Percentiles rank a stretch among this genome's conserved stretches.
Evolutionary conservation across 768 basidiomycete species (phyloP).

Genomic region (Collybia nuda): DNA sequence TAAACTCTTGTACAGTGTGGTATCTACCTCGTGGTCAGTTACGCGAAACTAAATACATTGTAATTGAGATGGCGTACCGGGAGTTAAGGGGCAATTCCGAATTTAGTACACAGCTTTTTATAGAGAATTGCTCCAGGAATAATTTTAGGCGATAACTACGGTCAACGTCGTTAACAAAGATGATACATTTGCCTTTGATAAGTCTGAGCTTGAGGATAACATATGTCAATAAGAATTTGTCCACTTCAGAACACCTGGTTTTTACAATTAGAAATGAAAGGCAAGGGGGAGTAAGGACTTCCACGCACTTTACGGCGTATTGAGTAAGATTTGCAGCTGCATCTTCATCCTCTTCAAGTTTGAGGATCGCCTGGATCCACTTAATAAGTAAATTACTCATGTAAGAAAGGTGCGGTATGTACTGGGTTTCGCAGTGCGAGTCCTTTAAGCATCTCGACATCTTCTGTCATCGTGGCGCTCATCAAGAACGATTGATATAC

Average conservation of each 20-base stretch:
- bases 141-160: conserved; percentile 93
- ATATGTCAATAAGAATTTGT: conserved; percentile 96
- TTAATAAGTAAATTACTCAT: background rate
- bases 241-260: conserved; percentile 84
- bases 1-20: conserved; percentile 98
- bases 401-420: conserved; percentile 22
- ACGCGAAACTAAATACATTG: background rate
- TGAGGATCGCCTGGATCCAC: conserved; percentile 67
- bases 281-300: background rate
- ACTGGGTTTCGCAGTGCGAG: conserved; percentile 87
- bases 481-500: conserved; percentile 92
- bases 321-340: conserved; percentile 81
- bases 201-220: conserved; percentile 96
- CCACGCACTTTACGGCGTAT: conserved; percentile 71
- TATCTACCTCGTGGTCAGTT: conserved; percentile 49
- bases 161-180: conserved; percentile 97
- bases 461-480: conserved; percentile 97
- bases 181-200: conserved; percentile 92
- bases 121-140: conserved; percentile 97
- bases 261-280: conserved; percentile 4
- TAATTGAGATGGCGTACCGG: conserved; percentile 42
- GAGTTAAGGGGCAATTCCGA: conserved; percentile 95
- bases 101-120: conserved; percentile 94
- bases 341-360: conserved; percentile 85
- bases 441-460: conserved; percentile 90